Percentiles rank a stretch among this genome's conserved stretches.
Evolutionary conservation across 2,329 filamentous ascomycete species (phyloP).

Genomic region (Colletotrichum chlorophyti): DNA sequence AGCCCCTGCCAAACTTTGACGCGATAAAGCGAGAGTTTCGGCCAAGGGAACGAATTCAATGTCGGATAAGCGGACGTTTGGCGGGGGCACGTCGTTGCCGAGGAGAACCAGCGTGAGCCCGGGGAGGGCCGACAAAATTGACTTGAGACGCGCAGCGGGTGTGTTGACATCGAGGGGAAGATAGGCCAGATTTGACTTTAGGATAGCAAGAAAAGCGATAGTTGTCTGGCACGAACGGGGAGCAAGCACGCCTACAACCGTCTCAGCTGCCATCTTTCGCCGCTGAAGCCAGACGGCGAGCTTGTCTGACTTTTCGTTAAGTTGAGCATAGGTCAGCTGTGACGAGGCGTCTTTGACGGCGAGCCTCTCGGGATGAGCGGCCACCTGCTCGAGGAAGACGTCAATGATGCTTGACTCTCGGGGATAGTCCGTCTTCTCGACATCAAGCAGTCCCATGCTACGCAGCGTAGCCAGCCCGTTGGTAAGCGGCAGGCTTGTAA

Average conservation of each 20-base stretch:
- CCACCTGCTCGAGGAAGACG: slow-evolving; percentile 33
- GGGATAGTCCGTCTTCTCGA: slow-evolving; percentile 28
- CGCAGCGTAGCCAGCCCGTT: slow-evolving; percentile 15
- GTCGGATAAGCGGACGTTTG: neutral
- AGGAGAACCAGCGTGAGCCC: slow-evolving; percentile 20
- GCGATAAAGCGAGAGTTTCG: neutral
- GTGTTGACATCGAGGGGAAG: slow-evolving; percentile 33
- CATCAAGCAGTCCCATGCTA: slow-evolving; percentile 28
- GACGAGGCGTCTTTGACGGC: slow-evolving; percentile 31
- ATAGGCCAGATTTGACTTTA: slow-evolving; percentile 36
- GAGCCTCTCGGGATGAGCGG: slow-evolving; percentile 7
- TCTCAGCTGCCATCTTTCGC: slow-evolving; percentile 6
- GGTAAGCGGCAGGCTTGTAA: neutral
- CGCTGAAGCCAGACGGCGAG: slow-evolving; percentile 14
- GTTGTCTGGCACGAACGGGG: slow-evolving; percentile 34
- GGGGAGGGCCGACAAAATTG: slow-evolving; percentile 25
- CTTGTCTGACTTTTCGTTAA: slow-evolving; percentile 30
- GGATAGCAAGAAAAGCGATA: slow-evolving; percentile 33
- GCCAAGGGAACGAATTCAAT: slow-evolving; percentile 24
- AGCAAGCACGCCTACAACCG: slow-evolving; percentile 31
- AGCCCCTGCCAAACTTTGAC: neutral
- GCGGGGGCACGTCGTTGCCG: slow-evolving; percentile 8
- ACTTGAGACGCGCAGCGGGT: slow-evolving; percentile 29
- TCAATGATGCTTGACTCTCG: slow-evolving; percentile 32
- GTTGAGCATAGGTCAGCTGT: slow-evolving; percentile 31